phyloP scores from a whole-genome alignment of 75 land plant species.

The Pinus tabuliformis region DNA sequence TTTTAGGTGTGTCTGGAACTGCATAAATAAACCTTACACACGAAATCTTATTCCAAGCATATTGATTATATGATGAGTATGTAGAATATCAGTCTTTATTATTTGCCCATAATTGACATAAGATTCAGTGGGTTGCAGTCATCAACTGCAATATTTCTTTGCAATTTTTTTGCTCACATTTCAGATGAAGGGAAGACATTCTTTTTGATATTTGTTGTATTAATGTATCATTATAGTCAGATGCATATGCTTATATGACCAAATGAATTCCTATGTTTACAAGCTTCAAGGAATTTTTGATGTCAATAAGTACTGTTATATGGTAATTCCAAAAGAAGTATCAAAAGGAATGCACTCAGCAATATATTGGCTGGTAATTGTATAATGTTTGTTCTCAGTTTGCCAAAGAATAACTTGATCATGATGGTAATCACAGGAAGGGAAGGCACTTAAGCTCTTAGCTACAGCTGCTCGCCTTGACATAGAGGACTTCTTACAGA shows the following conservation, averaged over 20 bases:
- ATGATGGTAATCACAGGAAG: slow-evolving; percentile 35
- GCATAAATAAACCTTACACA: not conserved
- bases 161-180: not conserved
- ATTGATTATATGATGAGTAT: not conserved
- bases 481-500: slow-evolving; percentile 93
- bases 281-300: too few species aligned
- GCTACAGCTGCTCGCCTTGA: slow-evolving; percentile 98
- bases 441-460: slow-evolving; percentile 75
- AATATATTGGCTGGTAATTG: not conserved
- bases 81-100: not conserved
- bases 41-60: not conserved
- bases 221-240: not conserved
- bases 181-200: not conserved
- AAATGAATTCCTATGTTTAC: too few species aligned
- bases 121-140: not conserved
- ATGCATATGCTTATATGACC: not conserved
- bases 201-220: not conserved
- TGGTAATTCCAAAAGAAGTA: not conserved
- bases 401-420: not conserved
- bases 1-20: not conserved
- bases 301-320: too few species aligned
- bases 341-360: not conserved
- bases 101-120: not conserved
- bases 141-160: not conserved
- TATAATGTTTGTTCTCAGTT: not conserved